These are phyloP conservation scores for Malassezia nana DNA, from an alignment of 1,284 basidiomycete genomes.

Conservation along the genomic window DNA sequence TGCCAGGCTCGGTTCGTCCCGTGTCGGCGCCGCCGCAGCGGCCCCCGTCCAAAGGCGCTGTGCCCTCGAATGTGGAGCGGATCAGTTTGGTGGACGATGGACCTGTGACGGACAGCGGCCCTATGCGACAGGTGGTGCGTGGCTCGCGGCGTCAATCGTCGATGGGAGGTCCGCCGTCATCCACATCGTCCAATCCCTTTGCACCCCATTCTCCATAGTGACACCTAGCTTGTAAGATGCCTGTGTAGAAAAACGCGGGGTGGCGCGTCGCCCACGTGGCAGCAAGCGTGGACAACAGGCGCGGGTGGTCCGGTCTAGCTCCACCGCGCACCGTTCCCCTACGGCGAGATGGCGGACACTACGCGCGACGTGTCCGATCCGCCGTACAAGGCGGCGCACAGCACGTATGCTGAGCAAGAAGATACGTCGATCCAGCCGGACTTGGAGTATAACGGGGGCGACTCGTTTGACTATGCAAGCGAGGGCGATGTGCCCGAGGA, in stretches of 20 bases:
- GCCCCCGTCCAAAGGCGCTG: neutral
- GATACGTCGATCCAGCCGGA: neutral
- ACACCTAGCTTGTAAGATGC: too few relatives aligned
- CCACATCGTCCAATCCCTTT: neutral
- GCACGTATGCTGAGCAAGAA: neutral
- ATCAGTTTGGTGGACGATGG: constrained; percentile 46
- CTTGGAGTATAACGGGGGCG: neutral
- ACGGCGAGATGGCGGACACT: neutral
- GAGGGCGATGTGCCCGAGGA: constrained; percentile 21
- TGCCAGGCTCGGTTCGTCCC: neutral
- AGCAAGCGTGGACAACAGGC: too few relatives aligned
- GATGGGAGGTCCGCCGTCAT: neutral
- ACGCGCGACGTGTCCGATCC: neutral
- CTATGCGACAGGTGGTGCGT: constrained; percentile 38
- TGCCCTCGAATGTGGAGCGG: constrained; percentile 18
- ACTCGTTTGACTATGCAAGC: constrained; percentile 13
- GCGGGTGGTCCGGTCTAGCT: neutral
- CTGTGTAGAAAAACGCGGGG: too few relatives aligned
- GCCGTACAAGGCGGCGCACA: neutral
- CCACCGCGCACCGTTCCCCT: neutral
- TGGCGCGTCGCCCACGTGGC: too few relatives aligned
- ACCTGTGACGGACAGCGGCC: constrained; percentile 29
- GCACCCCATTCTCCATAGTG: neutral
- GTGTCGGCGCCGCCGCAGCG: constrained; percentile 9
- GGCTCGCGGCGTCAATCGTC: constrained; percentile 32